These are phyloP conservation scores for Venturia aucupariae DNA, from an alignment of 2,329 filamentous ascomycete species.

Conservation along the genomic window DNA sequence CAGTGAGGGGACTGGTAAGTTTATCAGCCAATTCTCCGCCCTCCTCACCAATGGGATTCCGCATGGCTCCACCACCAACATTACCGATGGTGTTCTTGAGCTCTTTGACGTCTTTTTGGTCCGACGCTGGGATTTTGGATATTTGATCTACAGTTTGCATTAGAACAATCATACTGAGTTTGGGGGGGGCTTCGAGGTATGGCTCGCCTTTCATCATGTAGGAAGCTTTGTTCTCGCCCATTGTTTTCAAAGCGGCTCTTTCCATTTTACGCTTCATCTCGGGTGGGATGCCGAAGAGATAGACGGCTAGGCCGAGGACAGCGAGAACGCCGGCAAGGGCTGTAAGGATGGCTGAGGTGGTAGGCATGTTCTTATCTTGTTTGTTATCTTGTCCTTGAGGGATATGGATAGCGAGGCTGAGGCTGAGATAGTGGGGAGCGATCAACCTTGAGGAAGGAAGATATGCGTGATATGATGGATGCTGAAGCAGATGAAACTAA, in stretches of 20 bases:
- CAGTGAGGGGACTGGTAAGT: conserved; percentile 14
- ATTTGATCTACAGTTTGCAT: conserved; percentile 19
- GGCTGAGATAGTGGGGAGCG: not conserved
- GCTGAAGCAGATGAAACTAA: not conserved
- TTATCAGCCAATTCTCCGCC: conserved; percentile 16
- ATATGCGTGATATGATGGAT: not conserved
- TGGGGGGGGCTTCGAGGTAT: too few relatives aligned
- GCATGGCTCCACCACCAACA: conserved; percentile 23
- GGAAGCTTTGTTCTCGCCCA: conserved; percentile 43
- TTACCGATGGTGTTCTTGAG: conserved; percentile 26
- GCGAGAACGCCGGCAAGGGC: conserved; percentile 28
- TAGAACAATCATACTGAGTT: too few relatives aligned
- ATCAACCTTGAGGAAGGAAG: too few relatives aligned
- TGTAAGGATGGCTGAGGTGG: conserved; percentile 12
- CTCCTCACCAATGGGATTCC: conserved; percentile 29
- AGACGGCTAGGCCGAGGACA: conserved; percentile 31
- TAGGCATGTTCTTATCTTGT: conserved; percentile 1
- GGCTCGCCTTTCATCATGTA: conserved; percentile 30
- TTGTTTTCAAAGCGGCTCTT: conserved; percentile 38
- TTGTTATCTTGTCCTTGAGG: not conserved
- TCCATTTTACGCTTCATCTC: conserved; percentile 39
- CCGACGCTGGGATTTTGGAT: conserved; percentile 22
- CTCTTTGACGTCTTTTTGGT: conserved; percentile 27
- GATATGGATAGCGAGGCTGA: not conserved
- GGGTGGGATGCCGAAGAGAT: conserved; percentile 39